These are phyloP conservation scores for Pseudogymnoascus sp. DNA, from an alignment of 2,329 filamentous ascomycete species.

Conservation along the genomic window DNA sequence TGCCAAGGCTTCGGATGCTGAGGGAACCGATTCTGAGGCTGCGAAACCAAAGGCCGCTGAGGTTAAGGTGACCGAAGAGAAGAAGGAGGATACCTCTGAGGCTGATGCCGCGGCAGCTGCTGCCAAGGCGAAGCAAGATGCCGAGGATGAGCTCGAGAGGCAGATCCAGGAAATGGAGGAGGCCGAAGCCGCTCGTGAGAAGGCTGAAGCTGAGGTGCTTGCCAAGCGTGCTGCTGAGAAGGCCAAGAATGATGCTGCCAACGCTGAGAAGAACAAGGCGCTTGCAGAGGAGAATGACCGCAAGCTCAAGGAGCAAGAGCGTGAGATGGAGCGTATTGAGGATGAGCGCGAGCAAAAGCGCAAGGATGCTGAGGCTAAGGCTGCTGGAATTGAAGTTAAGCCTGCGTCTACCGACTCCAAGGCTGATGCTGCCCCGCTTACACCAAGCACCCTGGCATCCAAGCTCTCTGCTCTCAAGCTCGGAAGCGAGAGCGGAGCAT, in stretches of 20 bases:
- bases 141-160: slow-evolving; percentile 51
- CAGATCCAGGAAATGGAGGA: slow-evolving; percentile 52
- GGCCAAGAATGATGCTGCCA: slow-evolving; percentile 31
- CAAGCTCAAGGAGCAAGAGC: slow-evolving; percentile 64
- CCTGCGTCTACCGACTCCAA: slow-evolving; percentile 15
- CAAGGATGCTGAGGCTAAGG: slow-evolving; percentile 39
- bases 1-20: slow-evolving; percentile 29
- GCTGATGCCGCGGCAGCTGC: slow-evolving; percentile 28
- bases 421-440: slow-evolving; percentile 20
- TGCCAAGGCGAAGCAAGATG: slow-evolving; percentile 34
- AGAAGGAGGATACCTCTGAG: slow-evolving; percentile 25
- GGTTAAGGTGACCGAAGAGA: slow-evolving; percentile 26
- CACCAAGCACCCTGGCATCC: slow-evolving; percentile 27
- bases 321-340: slow-evolving; percentile 64
- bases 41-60: slow-evolving; percentile 26
- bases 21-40: slow-evolving; percentile 24
- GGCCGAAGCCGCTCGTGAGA: slow-evolving; percentile 28
- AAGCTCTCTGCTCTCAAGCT: slow-evolving; percentile 48
- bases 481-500: slow-evolving; percentile 34
- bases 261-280: slow-evolving; percentile 39
- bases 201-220: slow-evolving; percentile 20
- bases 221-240: slow-evolving; percentile 27
- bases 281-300: slow-evolving; percentile 51
- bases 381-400: slow-evolving; percentile 14
- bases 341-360: slow-evolving; percentile 59